Conservation (phyloP, 139 green algal species). For the Chlamydomonas urium region DNA sequence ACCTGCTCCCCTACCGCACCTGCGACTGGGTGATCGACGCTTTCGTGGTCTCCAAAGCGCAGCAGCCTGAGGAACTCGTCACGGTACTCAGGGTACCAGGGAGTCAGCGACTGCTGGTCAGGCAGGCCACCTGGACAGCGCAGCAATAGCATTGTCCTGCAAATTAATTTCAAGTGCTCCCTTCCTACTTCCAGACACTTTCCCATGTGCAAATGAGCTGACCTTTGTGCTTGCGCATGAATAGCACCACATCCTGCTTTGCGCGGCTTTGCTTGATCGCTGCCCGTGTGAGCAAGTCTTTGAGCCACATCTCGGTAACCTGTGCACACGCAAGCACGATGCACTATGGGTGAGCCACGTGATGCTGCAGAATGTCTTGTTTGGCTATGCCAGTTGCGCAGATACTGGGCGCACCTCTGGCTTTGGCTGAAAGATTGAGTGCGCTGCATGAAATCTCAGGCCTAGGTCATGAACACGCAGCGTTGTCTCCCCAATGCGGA, state of each 20-base stretch:
- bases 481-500: conserved; percentile 64
- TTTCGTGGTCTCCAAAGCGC: conserved; percentile 80
- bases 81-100: conserved; percentile 77
- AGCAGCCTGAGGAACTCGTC: conserved; percentile 72
- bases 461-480: conserved; percentile 71
- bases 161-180: too few species aligned
- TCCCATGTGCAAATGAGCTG: too few species aligned
- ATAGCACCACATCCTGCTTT: not conserved
- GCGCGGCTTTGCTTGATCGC: too few species aligned
- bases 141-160: too few species aligned
- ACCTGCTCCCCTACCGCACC: not conserved
- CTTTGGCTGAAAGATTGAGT: conserved; percentile 60
- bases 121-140: not conserved
- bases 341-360: too few species aligned
- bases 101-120: conserved; percentile 30
- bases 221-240: not conserved
- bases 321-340: not conserved
- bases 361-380: too few species aligned
- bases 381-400: too few species aligned
- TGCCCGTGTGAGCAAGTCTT: not conserved
- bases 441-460: conserved; percentile 59
- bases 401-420: conserved; percentile 63
- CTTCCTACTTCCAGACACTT: too few species aligned
- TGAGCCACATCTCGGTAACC: not conserved
- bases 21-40: conserved; percentile 76